A percentile compares a stretch with the other conserved stretches of the same genome.
These are phyloP conservation scores for Camellia lanceoleosa DNA, from an alignment of 148 eudicot genomes.

Conservation along the genomic window DNA sequence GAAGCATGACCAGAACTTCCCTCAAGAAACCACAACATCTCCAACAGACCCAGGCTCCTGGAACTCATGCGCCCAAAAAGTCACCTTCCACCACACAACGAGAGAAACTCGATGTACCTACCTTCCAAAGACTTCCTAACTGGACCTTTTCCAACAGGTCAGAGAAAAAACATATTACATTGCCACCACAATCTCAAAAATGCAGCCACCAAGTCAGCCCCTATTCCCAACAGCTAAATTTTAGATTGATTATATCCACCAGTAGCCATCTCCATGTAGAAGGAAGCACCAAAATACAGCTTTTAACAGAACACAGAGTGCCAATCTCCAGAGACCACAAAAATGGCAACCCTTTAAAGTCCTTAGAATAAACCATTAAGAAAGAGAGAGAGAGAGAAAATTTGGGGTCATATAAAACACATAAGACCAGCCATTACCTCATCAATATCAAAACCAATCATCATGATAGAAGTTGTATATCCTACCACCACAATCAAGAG, in stretches of 20 bases:
- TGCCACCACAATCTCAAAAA: background rate
- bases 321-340: background rate
- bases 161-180: background rate
- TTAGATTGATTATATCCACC: background rate
- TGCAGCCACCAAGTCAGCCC: background rate
- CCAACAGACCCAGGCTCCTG: background rate
- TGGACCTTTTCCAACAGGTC: background rate
- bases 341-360: background rate
- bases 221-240: background rate
- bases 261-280: background rate
- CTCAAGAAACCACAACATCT: background rate
- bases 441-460: background rate
- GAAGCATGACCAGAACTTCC: background rate
- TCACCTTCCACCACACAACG: constrained; percentile 10
- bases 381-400: too few relatives aligned
- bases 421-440: too few relatives aligned
- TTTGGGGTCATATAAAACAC: too few relatives aligned
- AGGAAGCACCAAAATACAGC: constrained; percentile 10
- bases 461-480: background rate
- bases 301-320: constrained; percentile 2
- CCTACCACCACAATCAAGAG: background rate
- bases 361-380: background rate
- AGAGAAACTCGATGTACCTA: background rate
- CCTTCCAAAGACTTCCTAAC: background rate
- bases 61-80: constrained; percentile 2